Percentiles rank a stretch among this genome's conserved stretches.
These are phyloP conservation scores for Colletotrichum endophyticum DNA, from an alignment of 2,329 filamentous ascomycete genomes.

Conservation along the genomic window DNA sequence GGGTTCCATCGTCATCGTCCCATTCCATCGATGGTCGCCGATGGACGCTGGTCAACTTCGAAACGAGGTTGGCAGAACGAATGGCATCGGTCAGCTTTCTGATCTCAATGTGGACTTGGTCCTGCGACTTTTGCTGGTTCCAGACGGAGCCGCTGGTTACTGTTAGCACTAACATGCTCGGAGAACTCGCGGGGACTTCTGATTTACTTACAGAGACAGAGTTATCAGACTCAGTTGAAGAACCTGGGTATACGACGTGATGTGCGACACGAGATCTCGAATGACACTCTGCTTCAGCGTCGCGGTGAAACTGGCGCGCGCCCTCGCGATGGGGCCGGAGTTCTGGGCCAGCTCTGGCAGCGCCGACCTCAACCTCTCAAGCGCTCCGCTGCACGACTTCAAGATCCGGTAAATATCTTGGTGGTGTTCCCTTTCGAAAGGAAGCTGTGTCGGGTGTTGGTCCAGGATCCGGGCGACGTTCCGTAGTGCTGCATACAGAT, in stretches of 20 bases:
- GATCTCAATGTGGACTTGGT: constrained; percentile 28
- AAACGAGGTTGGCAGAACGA: constrained; percentile 21
- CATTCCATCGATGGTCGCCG: constrained; percentile 2
- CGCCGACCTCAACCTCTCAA: constrained; percentile 22
- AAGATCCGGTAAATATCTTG: constrained; percentile 26
- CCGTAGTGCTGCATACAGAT: constrained; percentile 21
- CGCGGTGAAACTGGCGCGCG: constrained; percentile 23
- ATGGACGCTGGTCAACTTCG: neutral
- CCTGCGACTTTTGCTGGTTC: constrained; percentile 28
- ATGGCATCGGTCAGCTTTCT: constrained; percentile 27
- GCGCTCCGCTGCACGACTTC: constrained; percentile 24
- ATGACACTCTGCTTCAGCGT: constrained; percentile 26
- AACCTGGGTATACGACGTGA: constrained; percentile 28
- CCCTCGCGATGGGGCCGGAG: constrained; percentile 16
- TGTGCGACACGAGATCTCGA: constrained; percentile 25
- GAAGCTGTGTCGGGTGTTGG: constrained; percentile 20
- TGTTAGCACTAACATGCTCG: neutral
- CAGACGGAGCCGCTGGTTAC: constrained; percentile 20
- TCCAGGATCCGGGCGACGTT: constrained; percentile 22
- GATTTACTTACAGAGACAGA: constrained; percentile 24
- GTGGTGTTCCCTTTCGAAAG: constrained; percentile 29
- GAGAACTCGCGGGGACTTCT: neutral
- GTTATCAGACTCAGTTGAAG: constrained; percentile 31
- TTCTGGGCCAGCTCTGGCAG: constrained; percentile 26
- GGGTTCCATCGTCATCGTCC: constrained; percentile 15